A percentile compares a stretch with the other conserved stretches of the same genome.
Conservation (phyloP, 2,329 filamentous ascomycete species). For the Podosphaera leucotricha region DNA sequence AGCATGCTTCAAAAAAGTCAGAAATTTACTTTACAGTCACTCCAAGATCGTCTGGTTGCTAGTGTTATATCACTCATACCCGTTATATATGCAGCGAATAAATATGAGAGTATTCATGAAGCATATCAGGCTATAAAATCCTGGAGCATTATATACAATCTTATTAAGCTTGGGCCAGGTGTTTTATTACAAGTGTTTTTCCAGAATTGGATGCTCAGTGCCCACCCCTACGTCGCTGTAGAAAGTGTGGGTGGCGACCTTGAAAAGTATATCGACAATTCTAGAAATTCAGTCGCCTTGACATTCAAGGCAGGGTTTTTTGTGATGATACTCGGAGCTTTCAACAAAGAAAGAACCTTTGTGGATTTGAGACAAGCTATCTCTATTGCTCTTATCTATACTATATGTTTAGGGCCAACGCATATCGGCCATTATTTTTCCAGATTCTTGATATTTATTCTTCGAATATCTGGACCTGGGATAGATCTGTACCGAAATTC, state of each 20-base stretch:
- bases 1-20: slow-evolving; percentile 5
- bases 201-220: slow-evolving; percentile 8
- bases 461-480: slow-evolving; percentile 6
- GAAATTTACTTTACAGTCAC: slow-evolving; percentile 6
- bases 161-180: slow-evolving; percentile 7
- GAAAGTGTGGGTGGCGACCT: slow-evolving; percentile 8
- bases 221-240: slow-evolving; percentile 8
- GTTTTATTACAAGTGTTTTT: slow-evolving; percentile 10
- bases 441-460: slow-evolving; percentile 7
- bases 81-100: slow-evolving; percentile 7
- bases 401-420: slow-evolving; percentile 9
- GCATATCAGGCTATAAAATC: slow-evolving; percentile 6
- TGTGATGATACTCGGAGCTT: slow-evolving; percentile 6
- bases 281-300: slow-evolving; percentile 6
- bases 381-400: slow-evolving; percentile 9
- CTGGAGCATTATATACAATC: slow-evolving; percentile 6
- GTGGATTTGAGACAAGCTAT: slow-evolving; percentile 11
- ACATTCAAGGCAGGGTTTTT: slow-evolving; percentile 11
- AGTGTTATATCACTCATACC: slow-evolving; percentile 9
- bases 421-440: slow-evolving; percentile 12
- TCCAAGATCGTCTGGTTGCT: slow-evolving; percentile 8
- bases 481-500: slow-evolving; percentile 4
- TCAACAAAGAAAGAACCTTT: slow-evolving; percentile 8
- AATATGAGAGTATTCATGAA: slow-evolving; percentile 8
- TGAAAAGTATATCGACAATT: slow-evolving; percentile 6